Percentiles rank a stretch among this genome's conserved stretches.
Evolutionary conservation across 2,329 filamentous ascomycete species (phyloP).

Genomic region (Fusarium buharicum): DNA sequence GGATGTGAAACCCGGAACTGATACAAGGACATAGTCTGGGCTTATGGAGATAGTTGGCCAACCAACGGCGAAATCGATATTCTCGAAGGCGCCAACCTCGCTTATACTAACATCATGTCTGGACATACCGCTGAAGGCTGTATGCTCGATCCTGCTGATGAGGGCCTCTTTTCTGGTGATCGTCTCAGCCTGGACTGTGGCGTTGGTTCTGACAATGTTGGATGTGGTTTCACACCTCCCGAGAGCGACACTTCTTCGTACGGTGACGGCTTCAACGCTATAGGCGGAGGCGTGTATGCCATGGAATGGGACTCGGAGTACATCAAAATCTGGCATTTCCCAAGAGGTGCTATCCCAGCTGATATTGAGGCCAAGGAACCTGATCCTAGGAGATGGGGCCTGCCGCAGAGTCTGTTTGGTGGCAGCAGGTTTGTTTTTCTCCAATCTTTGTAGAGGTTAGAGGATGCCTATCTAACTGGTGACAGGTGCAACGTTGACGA

Average conservation of each 20-base stretch:
- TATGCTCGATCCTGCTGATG: constrained; percentile 36
- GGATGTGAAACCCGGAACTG: constrained; percentile 6
- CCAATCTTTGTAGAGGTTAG: not conserved
- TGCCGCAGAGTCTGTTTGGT: constrained; percentile 76
- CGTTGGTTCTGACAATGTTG: constrained; percentile 53
- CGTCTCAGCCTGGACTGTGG: constrained; percentile 51
- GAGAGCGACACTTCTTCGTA: constrained; percentile 59
- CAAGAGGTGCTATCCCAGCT: constrained; percentile 69
- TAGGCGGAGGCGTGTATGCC: constrained; percentile 74
- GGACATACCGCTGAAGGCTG: constrained; percentile 64
- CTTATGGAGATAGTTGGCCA: constrained; percentile 69
- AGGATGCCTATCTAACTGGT: not conserved
- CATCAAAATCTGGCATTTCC: constrained; percentile 82
- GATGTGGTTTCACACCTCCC: constrained; percentile 58
- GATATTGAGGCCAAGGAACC: constrained; percentile 71
- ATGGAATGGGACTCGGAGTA: constrained; percentile 74
- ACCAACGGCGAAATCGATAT: constrained; percentile 73
- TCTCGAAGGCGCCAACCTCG: constrained; percentile 74
- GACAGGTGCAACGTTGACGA: constrained; percentile 70
- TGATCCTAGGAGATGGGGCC: constrained; percentile 73
- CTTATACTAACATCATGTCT: constrained; percentile 69
- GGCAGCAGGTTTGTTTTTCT: constrained; percentile 45
- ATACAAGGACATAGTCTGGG: constrained; percentile 56
- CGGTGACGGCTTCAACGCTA: constrained; percentile 73
- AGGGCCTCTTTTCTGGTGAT: constrained; percentile 43